Base-by-base conservation (phyloP, 2,329 filamentous ascomycete genomes). In the Colletotrichum navitas region DNA sequence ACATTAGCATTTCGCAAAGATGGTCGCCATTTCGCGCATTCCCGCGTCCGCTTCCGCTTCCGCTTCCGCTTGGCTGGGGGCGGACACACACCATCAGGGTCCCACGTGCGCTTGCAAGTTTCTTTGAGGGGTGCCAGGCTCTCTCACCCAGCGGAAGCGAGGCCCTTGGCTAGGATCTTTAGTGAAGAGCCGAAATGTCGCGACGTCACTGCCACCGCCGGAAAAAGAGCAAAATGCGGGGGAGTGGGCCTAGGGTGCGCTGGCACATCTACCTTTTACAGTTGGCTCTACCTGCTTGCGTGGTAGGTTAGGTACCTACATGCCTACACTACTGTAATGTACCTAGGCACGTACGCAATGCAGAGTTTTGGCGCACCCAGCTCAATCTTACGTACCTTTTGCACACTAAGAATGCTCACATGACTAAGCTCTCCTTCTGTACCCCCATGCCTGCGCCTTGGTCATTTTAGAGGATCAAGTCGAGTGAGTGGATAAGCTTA, bases 161-260 rank as follows among this genome's bases (percentile, higher is more conserved):
- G 32, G 54, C n/a, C 54, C 59, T 45, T n/a, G 52, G 65, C 58
- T 45, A 26, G 36, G 47, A 39, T 29, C 51, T 63, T 71, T 71
- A 59, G 68, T 52, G 64, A 68, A 16, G 54, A 56, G 12, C 34
- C 16, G 34, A 24, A 52, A 39, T 61, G 34, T 6, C 41, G 54
- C 68, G 68, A 71, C 65, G 68, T 71, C 68, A 71, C 55, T 18
- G 34, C 56, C 14, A 16, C 24, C 47, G 54, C 67, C 63, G 64
- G 39, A 59, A 71, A 65, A 63, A 47, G 69, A 60, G 29, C 59
- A 71, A 68, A 71, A 68, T 69, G 65, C 69, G 69, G 69, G 69
- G 69, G 69, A 71, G 41, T 36, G 32, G 43, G 52, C 65, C 69
- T 49, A 71, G 34, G 36, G 29, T 54, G 65, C 26, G 65, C 65